These are phyloP conservation scores for Solanum habrochaites DNA, from an alignment of 257 asterid genomes.

Conservation along the genomic window DNA sequence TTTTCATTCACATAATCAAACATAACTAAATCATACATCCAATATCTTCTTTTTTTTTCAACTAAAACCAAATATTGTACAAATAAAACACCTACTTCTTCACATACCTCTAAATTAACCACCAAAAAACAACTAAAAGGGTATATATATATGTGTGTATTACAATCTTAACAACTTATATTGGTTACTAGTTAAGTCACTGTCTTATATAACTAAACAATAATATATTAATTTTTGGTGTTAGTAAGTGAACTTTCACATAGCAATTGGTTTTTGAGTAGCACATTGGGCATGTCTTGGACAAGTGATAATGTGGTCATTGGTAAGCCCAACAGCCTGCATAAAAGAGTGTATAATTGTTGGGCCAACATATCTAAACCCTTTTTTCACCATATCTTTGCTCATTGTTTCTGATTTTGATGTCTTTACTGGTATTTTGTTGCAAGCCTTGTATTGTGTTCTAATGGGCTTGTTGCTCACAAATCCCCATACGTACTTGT, in stretches of 20 bases:
- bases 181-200: background rate
- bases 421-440: conserved; percentile 72
- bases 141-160: background rate
- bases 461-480: conserved; percentile 46
- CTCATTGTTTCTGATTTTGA: conserved; percentile 79
- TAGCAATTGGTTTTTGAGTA: background rate
- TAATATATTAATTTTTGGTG: background rate
- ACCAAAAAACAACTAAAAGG: background rate
- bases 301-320: conserved; percentile 63
- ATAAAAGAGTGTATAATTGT: conserved; percentile 72
- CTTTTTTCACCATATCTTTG: conserved; percentile 75
- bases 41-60: background rate
- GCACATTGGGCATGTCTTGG: conserved; percentile 39
- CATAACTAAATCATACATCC: background rate
- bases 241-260: background rate
- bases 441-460: conserved; percentile 45
- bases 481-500: conserved; percentile 65
- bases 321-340: conserved; percentile 85
- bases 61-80: background rate
- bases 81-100: background rate
- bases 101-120: background rate
- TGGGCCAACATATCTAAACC: conserved; percentile 71
- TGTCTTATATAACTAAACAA: background rate
- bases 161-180: background rate
- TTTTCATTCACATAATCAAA: background rate